These are phyloP conservation scores for Euphorbia pulcherrima DNA, from an alignment of 345 rosid genomes.

Conservation along the genomic window DNA sequence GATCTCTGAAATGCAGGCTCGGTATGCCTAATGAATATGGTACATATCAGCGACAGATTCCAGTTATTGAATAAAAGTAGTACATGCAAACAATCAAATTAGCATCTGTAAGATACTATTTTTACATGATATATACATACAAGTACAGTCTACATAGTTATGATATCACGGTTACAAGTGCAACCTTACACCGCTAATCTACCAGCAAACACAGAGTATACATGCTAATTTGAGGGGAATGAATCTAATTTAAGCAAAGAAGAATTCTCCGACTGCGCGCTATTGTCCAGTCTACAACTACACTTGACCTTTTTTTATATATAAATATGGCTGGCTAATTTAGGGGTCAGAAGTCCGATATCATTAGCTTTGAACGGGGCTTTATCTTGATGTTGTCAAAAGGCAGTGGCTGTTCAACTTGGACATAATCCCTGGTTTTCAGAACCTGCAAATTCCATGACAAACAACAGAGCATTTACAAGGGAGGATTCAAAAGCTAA, in stretches of 20 bases:
- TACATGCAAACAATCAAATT: conserved; percentile 14
- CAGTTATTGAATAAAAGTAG: not conserved
- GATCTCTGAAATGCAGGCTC: too few species aligned
- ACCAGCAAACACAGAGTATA: conserved; percentile 26
- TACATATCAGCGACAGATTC: too few species aligned
- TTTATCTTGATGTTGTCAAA: conserved; percentile 59
- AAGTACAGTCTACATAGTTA: conserved; percentile 14
- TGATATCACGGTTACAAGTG: conserved; percentile 17
- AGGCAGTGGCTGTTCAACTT: conserved; percentile 74
- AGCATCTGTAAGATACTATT: conserved; percentile 24
- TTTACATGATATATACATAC: conserved; percentile 23
- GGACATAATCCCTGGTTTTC: conserved; percentile 87
- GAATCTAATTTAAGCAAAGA: not conserved
- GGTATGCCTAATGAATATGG: too few species aligned
- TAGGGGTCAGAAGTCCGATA: conserved; percentile 69
- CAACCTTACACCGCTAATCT: conserved; percentile 22
- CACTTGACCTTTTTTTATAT: conserved; percentile 6
- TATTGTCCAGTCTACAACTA: conserved; percentile 20
- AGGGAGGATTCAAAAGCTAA: too few species aligned
- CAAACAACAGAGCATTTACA: too few species aligned
- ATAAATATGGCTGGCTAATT: conserved; percentile 11
- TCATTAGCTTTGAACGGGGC: conserved; percentile 75
- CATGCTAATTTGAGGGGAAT: not conserved
- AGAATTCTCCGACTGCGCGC: conserved; percentile 1
- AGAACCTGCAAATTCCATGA: conserved; percentile 55